phyloP scores from a whole-genome alignment of 2,329 filamentous ascomycete species.

The Colletotrichum australisinense region DNA sequence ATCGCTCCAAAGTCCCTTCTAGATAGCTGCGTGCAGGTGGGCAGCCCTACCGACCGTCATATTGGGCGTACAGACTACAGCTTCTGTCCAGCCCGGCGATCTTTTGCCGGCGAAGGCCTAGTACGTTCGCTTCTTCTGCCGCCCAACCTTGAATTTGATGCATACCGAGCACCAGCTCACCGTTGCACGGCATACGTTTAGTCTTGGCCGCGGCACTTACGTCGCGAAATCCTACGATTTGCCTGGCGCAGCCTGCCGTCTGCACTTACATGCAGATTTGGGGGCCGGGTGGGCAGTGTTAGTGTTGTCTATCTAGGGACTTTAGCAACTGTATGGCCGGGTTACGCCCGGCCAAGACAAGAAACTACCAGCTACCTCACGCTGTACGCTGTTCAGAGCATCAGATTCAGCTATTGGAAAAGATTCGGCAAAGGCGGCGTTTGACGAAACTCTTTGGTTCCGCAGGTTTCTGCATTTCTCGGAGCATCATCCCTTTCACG shows the following conservation, averaged over 20 bases:
- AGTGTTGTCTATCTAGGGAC: not conserved
- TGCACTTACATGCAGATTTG: not conserved
- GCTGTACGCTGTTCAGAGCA: not conserved
- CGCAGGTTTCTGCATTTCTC: not conserved
- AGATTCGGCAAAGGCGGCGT: not conserved
- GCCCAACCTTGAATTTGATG: constrained; percentile 6
- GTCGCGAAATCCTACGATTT: constrained; percentile 6
- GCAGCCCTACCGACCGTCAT: constrained; percentile 13
- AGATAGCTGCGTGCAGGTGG: not conserved
- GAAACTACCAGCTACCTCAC: not conserved
- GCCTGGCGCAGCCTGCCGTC: not conserved
- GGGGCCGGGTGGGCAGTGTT: not conserved
- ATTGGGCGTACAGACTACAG: constrained; percentile 1
- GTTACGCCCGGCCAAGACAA: constrained; percentile 22
- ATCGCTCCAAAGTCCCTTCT: not conserved
- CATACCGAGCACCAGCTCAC: constrained; percentile 8
- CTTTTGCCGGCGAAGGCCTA: not conserved
- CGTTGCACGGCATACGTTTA: constrained; percentile 18
- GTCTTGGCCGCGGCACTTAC: not conserved
- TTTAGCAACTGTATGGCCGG: constrained; percentile 11
- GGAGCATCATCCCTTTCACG: not conserved
- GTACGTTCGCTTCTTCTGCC: not conserved
- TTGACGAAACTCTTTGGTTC: constrained; percentile 7
- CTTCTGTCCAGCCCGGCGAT: not conserved
- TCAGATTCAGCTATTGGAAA: not conserved